A percentile compares a stretch with the other conserved stretches of the same genome.
Conservation (phyloP, 176 grass and related monocot genomes). For the Elymus sibiricus region DNA sequence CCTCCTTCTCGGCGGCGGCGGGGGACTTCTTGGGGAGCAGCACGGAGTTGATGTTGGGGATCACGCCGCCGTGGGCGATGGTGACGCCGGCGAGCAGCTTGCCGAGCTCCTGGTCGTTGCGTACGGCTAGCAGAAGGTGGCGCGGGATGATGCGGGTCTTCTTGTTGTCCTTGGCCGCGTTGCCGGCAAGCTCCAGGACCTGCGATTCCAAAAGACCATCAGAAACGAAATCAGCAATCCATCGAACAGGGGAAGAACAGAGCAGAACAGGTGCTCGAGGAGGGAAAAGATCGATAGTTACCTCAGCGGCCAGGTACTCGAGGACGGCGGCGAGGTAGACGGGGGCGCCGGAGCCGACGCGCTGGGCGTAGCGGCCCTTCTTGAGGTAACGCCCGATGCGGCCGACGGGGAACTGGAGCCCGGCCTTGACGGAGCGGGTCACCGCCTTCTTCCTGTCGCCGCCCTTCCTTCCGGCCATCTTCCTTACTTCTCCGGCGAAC, state of each 20-base stretch:
- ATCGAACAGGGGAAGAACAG: too few relatives aligned
- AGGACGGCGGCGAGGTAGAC: constrained; percentile 37
- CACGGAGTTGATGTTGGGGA: background rate
- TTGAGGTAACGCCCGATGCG: constrained; percentile 69
- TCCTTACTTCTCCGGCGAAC: background rate
- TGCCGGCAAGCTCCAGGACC: background rate
- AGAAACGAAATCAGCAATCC: too few relatives aligned
- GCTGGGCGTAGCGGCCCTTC: constrained; percentile 47
- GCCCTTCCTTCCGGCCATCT: constrained; percentile 1
- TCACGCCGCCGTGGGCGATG: background rate
- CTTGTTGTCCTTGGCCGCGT: background rate
- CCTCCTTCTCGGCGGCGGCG: background rate
- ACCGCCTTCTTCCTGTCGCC: constrained; percentile 13
- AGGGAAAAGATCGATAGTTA: too few relatives aligned
- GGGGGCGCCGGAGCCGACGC: constrained; percentile 38
- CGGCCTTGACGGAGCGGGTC: constrained; percentile 39
- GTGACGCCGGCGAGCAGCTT: background rate
- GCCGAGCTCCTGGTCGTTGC: background rate
- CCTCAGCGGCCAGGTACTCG: constrained; percentile 41
- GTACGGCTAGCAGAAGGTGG: background rate
- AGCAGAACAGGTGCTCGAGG: too few relatives aligned
- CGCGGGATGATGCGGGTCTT: background rate
- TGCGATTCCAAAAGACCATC: background rate
- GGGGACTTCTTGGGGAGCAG: background rate
- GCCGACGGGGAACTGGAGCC: constrained; percentile 72